Evolutionary conservation across 331 rosid genomes (phyloP).

Genomic region (Arachis monticola): DNA sequence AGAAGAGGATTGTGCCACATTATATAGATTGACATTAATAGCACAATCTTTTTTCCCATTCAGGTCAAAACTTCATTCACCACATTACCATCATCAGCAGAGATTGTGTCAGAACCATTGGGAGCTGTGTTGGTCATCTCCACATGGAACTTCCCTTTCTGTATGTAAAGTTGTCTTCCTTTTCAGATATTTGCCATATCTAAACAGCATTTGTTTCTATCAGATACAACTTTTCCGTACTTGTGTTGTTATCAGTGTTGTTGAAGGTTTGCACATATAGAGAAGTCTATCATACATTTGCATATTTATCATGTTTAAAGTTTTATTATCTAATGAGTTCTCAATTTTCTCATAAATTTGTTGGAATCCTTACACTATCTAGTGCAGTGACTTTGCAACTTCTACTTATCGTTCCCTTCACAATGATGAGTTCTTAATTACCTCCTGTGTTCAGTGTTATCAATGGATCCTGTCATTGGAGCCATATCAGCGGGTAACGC

Average conservation of each 20-base stretch:
- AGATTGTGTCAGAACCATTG: conserved; percentile 81
- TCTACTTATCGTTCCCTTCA: conserved; percentile 26
- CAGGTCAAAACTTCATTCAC: conserved; percentile 77
- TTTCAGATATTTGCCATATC: conserved; percentile 18
- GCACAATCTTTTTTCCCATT: conserved; percentile 6
- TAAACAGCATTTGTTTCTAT: not conserved
- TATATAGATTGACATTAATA: not conserved
- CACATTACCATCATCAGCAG: conserved; percentile 79
- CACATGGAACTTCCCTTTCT: conserved; percentile 87
- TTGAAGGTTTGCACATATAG: not conserved
- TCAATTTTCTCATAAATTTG: not conserved
- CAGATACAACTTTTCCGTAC: not conserved
- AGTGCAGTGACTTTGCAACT: conserved; percentile 11
- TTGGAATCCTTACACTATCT: conserved; percentile 19
- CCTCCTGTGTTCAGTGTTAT: conserved; percentile 60
- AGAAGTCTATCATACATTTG: conserved; percentile 9
- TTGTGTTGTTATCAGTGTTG: not conserved
- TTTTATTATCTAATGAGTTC: conserved; percentile 18
- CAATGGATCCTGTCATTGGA: conserved; percentile 85
- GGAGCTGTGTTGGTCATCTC: conserved; percentile 92
- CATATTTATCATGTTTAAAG: not conserved
- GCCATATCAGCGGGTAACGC: conserved; percentile 84
- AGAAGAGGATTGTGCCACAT: not conserved
- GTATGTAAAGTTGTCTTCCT: conserved; percentile 50
- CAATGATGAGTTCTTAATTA: conserved; percentile 4